These are phyloP conservation scores for Metschnikowia sp. DNA, from an alignment of 805 yeast genomes.

Conservation along the genomic window DNA sequence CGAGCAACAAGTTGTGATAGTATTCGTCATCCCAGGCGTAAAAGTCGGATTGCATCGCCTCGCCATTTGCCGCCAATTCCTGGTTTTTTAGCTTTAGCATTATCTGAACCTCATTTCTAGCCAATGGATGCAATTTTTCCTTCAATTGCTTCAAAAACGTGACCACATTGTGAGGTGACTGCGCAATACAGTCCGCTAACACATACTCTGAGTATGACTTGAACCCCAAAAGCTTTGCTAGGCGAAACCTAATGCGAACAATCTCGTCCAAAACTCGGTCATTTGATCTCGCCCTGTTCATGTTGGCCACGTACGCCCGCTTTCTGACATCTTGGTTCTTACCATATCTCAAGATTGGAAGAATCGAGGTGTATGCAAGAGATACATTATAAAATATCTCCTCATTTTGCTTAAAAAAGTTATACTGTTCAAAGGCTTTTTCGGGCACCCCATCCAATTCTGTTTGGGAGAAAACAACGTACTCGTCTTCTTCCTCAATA, in stretches of 20 bases:
- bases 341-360: slow-evolving; percentile 74
- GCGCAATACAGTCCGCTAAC: slow-evolving; percentile 79
- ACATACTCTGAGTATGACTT: slow-evolving; percentile 63
- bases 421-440: slow-evolving; percentile 56
- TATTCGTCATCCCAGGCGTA: slow-evolving; percentile 74
- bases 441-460: slow-evolving; percentile 74
- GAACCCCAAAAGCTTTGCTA: slow-evolving; percentile 65
- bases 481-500: slow-evolving; percentile 60
- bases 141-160: slow-evolving; percentile 60
- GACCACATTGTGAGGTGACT: slow-evolving; percentile 55
- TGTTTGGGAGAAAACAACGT: slow-evolving; percentile 53
- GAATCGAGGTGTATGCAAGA: slow-evolving; percentile 73
- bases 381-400: slow-evolving; percentile 56
- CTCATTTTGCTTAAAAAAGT: slow-evolving; percentile 39
- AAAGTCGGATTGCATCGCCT: slow-evolving; percentile 33
- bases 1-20: slow-evolving; percentile 62
- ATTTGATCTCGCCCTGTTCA: slow-evolving; percentile 59
- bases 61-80: slow-evolving; percentile 47
- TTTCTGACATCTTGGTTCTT: slow-evolving; percentile 60
- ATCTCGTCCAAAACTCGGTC: slow-evolving; percentile 58
- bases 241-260: slow-evolving; percentile 54
- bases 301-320: slow-evolving; percentile 60
- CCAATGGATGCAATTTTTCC: slow-evolving; percentile 56
- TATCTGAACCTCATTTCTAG: slow-evolving; percentile 46
- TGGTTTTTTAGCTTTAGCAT: slow-evolving; percentile 50